phyloP scores from a whole-genome alignment of 1,284 basidiomycete species.

The Ustilago vetiveriae region DNA sequence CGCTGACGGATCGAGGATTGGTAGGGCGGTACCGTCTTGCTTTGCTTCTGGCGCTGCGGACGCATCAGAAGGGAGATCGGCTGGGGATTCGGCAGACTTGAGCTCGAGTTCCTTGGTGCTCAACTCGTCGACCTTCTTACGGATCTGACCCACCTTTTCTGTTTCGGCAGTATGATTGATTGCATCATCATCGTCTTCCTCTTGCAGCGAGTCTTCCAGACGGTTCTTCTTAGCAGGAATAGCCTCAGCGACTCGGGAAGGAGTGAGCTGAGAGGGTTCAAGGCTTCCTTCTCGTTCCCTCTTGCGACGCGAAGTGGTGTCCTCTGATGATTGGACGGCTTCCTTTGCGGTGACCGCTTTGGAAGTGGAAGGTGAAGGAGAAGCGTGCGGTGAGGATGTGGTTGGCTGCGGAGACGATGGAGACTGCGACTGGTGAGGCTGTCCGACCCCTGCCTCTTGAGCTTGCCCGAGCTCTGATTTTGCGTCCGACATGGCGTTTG shows the following conservation, averaged over 20 bases:
- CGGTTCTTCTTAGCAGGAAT: slow-evolving; percentile 61
- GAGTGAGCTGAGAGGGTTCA: slow-evolving; percentile 43
- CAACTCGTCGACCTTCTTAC: slow-evolving; percentile 54
- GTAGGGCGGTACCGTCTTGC: not conserved
- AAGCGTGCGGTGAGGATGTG: slow-evolving; percentile 12
- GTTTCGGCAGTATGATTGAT: slow-evolving; percentile 19
- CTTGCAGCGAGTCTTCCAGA: slow-evolving; percentile 32
- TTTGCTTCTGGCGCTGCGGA: not conserved
- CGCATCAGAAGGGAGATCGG: not conserved
- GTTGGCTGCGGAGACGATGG: slow-evolving; percentile 11
- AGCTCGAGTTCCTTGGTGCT: slow-evolving; percentile 46
- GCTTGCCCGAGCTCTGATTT: slow-evolving; percentile 8
- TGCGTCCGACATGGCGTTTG: slow-evolving; percentile 26
- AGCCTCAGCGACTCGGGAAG: slow-evolving; percentile 26
- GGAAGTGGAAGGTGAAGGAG: slow-evolving; percentile 15
- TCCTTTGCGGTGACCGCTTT: slow-evolving; percentile 15
- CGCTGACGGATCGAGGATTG: not conserved
- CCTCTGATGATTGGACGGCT: slow-evolving; percentile 20
- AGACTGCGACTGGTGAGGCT: slow-evolving; percentile 12
- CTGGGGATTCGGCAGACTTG: slow-evolving; percentile 3
- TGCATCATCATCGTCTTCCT: slow-evolving; percentile 25
- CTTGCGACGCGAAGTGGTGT: slow-evolving; percentile 45
- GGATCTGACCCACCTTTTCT: slow-evolving; percentile 59
- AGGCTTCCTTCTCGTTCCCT: slow-evolving; percentile 57
- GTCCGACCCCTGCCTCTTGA: slow-evolving; percentile 1